Percentiles rank a stretch among this genome's conserved stretches.
phyloP scores from a whole-genome alignment of 1,139 yeast genomes.

The Geotrichum fermentans region DNA sequence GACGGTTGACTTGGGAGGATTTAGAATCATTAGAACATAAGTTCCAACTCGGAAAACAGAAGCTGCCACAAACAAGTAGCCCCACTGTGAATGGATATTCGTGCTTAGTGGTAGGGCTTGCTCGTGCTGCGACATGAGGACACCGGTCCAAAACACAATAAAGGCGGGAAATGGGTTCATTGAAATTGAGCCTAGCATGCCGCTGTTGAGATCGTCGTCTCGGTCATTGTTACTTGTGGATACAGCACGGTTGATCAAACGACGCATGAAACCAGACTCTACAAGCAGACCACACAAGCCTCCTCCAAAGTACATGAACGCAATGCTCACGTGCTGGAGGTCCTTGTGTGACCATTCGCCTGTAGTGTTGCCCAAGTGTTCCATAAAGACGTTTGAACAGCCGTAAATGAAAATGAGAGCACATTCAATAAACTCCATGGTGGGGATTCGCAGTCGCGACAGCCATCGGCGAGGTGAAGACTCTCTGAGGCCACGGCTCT shows the following conservation, averaged over 20 bases:
- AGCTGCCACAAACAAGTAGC: constrained; percentile 69
- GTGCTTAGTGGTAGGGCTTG: constrained; percentile 80
- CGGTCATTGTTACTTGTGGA: constrained; percentile 19
- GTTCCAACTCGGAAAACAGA: constrained; percentile 72
- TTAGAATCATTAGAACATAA: constrained; percentile 52
- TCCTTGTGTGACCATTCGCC: constrained; percentile 90
- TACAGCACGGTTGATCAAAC: constrained; percentile 24
- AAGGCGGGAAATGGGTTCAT: constrained; percentile 86
- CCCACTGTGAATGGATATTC: constrained; percentile 86
- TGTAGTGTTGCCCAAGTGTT: constrained; percentile 70
- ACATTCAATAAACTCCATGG: constrained; percentile 85
- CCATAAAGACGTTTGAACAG: constrained; percentile 78
- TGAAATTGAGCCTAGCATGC: constrained; percentile 28
- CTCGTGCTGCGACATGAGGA: constrained; percentile 90
- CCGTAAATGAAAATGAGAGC: constrained; percentile 82
- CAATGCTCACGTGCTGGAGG: constrained; percentile 90
- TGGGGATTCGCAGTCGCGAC: constrained; percentile 32
- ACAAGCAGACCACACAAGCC: constrained; percentile 86
- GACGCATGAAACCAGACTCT: constrained; percentile 51
- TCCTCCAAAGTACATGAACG: constrained; percentile 87
- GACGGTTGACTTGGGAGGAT: constrained; percentile 43
- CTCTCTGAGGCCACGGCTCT: background rate
- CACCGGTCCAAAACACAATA: constrained; percentile 93
- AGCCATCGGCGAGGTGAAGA: background rate
- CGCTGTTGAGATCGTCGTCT: constrained; percentile 22